Evolutionary conservation across 2,329 filamentous ascomycete genomes (phyloP), one percentile per base, ranked within the genome.

Genomic region (Xylaria sp.): DNA sequence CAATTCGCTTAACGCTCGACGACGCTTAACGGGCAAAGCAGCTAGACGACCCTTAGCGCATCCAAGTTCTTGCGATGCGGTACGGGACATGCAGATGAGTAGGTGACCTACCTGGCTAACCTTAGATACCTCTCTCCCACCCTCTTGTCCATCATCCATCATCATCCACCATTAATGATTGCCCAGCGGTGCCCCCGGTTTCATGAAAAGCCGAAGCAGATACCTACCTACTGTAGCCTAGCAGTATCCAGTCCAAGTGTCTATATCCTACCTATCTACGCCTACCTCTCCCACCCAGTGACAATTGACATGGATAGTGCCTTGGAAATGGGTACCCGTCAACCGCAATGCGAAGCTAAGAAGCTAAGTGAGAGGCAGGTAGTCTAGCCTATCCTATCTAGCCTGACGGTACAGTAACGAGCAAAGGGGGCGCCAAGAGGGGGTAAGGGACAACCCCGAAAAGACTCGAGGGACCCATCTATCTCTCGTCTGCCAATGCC

Each of bases 1-100:
- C 62, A 48, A 71, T 64, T 69, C 69, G 66, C 69, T 69, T 71
- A 69, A 71, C 61, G 28, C 28, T 28, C 57, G 31, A 39, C 20
- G 10, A 58, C 66, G 66, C 69, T 69, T 69, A 64, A 71, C 62
- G 58, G 55, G 41, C 66, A 51, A 36, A 36, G 33, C 33, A 36
- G 33, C 33, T 36, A 58, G 36, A 39, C 54, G 2, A 46, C 55
- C 39, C 36, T 31, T 39, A 43, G 60, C 49, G 51, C 41, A 49
- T 10, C 46, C 18, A 48, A 48, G 46, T 48, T 13, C 51, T 63
- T 48, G 51, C 51, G 20, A 28, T 4, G 51, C 33, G 33, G 43
- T 61, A 51, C 58, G 18, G 25, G 23, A 59, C 41, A 46, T 59
- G 56, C 56, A 46, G 39, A 20, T 13, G 18, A 8, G 8, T 36